Percentiles rank a stretch among this genome's conserved stretches.
Conservation (phyloP, 495 filamentous ascomycete genomes). For the Xylaria intraflava region DNA sequence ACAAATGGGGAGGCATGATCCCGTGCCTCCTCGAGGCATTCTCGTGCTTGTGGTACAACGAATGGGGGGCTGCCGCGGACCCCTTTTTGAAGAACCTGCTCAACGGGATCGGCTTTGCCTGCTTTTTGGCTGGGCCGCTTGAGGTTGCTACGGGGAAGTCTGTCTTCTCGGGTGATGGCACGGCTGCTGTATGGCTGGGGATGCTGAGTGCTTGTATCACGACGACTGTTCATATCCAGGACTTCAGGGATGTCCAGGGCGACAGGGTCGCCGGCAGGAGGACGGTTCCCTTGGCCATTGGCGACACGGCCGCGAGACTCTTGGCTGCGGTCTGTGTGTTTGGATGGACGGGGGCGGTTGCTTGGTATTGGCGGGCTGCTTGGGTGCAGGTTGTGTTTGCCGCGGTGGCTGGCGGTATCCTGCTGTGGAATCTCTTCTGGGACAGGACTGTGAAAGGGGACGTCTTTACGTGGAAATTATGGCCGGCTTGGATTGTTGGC, state of each 20-base stretch:
- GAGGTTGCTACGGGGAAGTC: slow-evolving; percentile 1
- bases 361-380: no score
- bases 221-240: slow-evolving; percentile 42
- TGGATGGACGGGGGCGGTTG: no score
- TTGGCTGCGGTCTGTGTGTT: not conserved
- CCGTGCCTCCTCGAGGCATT: slow-evolving; percentile 28
- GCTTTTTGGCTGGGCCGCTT: slow-evolving; percentile 20
- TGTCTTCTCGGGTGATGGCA: slow-evolving; percentile 5
- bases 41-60: slow-evolving; percentile 45
- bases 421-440: no score
- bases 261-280: slow-evolving; percentile 30
- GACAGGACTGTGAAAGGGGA: no score
- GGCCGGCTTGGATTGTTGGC: no score
- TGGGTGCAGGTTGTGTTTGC: no score
- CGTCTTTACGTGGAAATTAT: no score
- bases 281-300: slow-evolving; percentile 35
- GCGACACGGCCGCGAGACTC: slow-evolving; percentile 27
- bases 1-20: slow-evolving; percentile 14
- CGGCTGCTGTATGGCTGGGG: slow-evolving; percentile 28
- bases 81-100: slow-evolving; percentile 32
- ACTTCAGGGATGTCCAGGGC: slow-evolving; percentile 39
- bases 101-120: slow-evolving; percentile 32
- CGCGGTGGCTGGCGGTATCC: no score
- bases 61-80: slow-evolving; percentile 32
- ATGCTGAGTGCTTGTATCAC: slow-evolving; percentile 33